Evolutionary conservation across 805 yeast genomes (phyloP), one percentile per base, ranked within the genome.

Genomic region (Lipomyces chichibuensis): DNA sequence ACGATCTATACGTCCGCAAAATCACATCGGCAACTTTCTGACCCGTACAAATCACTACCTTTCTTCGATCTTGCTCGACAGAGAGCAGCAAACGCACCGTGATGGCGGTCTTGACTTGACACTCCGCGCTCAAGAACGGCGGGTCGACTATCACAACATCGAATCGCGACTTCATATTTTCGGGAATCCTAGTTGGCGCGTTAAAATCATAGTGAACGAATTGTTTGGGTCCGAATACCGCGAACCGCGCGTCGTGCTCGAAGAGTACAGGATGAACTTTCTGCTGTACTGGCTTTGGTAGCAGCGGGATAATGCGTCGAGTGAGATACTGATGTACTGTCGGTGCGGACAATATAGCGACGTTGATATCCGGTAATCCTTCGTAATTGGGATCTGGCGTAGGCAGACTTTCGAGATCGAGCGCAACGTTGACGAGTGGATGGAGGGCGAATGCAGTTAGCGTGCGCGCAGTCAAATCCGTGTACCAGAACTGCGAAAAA

Each of bases 401-500:
- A 8, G 46, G 52, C 2, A 32, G n/a, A 8, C 53, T 57, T 51
- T 64, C 64, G 33, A 37, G 29, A 4, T 25, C 59, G n/a, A 52
- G 55, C 13, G 62, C 55, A 39, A 67, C 51, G 20, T 32, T 46
- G 17, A 67, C 67, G 33, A 67, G 52, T 27, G 70, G 67, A 14
- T 46, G 54, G 2, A 67, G 58, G 55, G 60, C 61, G 46, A 35
- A 67, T 32, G 65, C 65, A 54, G 65, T 54, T 46, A 91, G 77
- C 0, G 78, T 75, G 61, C 82, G 83, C 0, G 97, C 92, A 0
- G 97, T 92, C 2, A 80, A 78, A 67, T 91, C 93, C 65, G 84
- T 80, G 75, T 91, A 92, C 81, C 98, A 92, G 79, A 92, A 92
- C 77, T 92, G 98, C 0, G 97, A 91, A 51, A 93, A 81, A 75